Evolutionary conservation across 148 eudicot species (phyloP), one percentile per base, ranked within the genome.

Genomic region (Persicaria maculosa): DNA sequence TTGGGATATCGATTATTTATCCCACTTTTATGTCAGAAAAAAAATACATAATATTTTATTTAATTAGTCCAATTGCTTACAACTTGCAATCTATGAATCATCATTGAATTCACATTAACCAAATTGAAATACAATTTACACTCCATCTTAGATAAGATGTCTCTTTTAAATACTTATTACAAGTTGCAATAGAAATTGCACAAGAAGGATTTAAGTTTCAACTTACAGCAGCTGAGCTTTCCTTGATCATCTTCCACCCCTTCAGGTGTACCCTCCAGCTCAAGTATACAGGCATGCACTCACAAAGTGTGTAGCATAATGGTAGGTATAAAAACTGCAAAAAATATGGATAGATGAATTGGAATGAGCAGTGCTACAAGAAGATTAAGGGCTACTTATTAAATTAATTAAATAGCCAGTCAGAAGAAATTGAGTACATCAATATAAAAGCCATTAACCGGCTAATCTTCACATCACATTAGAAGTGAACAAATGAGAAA

Each of bases 231-330:
- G 98, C 96, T 94, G 76, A 94, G 83, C 83, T 89, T 88, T 65
- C 97, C 98, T 80, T 94, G 95, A 79, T 91, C 95, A 83, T 94
- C 97, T 77, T 84, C 87, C 36, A 94, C 98, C 74, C 98, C 98
- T 85, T 94, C 98, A 53, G 98, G 98, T 72, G 97, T 94, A 74
- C 98, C 98, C 82, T 94, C 98, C 75, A 94, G 90, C 55, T 96
- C 98, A 80, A 94, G 95, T 74, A 94, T 94, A 76, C 98, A 96
- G 74, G 71, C 98, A 94, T 68, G 98, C 97, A 88, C 98, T 94
- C 44, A 94, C 98, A 80, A 94, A 94, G 82, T 94, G 98, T 82
- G 97, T 88, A 48, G 98, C 98, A 79, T 94, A 94, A 70, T 94
- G 97, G 78, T 94, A 94, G 50, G 98, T 94, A 82, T 94, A 97